Evolutionary conservation across 345 rosid species (phyloP).

Genomic region (Pistacia vera): DNA sequence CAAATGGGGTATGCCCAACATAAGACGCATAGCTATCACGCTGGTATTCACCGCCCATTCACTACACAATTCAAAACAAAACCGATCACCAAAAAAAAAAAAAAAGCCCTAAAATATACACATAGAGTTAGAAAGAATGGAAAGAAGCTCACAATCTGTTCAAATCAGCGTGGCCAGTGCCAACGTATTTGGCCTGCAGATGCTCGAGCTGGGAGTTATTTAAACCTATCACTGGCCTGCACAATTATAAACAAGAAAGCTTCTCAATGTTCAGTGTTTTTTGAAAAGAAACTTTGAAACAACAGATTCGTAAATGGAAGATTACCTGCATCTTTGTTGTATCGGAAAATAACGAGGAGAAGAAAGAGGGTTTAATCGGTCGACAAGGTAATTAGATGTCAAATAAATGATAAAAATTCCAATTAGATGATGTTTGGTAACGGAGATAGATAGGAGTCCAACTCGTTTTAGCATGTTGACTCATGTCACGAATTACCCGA

Average conservation of each 20-base stretch:
- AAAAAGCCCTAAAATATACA: not conserved
- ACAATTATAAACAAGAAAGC: not conserved
- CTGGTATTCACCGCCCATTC: constrained; percentile 96
- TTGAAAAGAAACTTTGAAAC: not conserved
- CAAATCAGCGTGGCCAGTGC: constrained; percentile 94
- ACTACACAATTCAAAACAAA: constrained; percentile 30
- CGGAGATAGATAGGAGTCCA: not conserved
- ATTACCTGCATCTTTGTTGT: constrained; percentile 7
- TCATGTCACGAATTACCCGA: no score
- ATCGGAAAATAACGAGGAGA: not conserved
- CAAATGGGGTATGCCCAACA: constrained; percentile 60
- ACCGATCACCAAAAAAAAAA: not conserved
- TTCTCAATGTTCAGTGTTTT: not conserved
- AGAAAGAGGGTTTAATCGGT: not conserved
- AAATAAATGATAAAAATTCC: no score
- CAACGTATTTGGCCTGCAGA: constrained; percentile 97
- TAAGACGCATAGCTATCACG: constrained; percentile 93
- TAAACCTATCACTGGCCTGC: constrained; percentile 99
- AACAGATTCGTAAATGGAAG: not conserved
- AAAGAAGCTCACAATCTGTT: constrained; percentile 76
- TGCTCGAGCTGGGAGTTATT: constrained; percentile 99
- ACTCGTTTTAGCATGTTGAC: not conserved
- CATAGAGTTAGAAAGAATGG: not conserved
- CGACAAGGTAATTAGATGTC: no score
- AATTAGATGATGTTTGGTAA: not conserved